Evolutionary conservation across 345 rosid genomes (phyloP), one percentile per base, ranked within the genome.

Genomic region (Kernera saxatilis): DNA sequence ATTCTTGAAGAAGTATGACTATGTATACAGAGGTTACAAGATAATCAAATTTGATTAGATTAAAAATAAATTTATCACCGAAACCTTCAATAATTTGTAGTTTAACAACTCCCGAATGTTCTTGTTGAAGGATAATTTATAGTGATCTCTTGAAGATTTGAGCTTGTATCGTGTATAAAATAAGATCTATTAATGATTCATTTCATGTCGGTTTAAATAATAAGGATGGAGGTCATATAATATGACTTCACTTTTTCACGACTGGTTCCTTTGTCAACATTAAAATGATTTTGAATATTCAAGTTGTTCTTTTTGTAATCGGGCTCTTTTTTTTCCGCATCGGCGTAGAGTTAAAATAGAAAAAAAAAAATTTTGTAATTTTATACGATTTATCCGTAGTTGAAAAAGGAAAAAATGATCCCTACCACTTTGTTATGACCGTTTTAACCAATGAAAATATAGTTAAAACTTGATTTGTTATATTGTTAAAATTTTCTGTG

Each of bases 141-240:
- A 23, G 50, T 68, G 17, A 11, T 40, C 11, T 60, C 41, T 51
- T 61, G 36, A 41, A 22, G 18, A 51, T n/a, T 51, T 22, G 33
- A 19, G 33, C 43, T 50, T 21, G 41, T 50, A 33, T 9, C 26
- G 51, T 61, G 44, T 49, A 35, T 41, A 29, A 18, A 44, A 9
- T 27, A 10, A 60, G 14, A 45, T 48, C 11, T 23, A n/a, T 10
- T n/a, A 55, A 69, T 44, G 65, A 69, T 69, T 57, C 57, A 7
- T 45, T 57, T 57, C 57, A 57, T 32, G 56, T 56, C 73, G 73
- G 73, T 44, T 30, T 14, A 18, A 33, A 22, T 22, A 45, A 57
- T 35, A 23, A 35, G 29, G 6, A 57, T 35, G 5, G 17, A 19
- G 23, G 13, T 46, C 58, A 37, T 55, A 39, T 50, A 37, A 41